Base-by-base conservation (phyloP, 805 yeast species). In the Lipomyces yamanashiensis region DNA sequence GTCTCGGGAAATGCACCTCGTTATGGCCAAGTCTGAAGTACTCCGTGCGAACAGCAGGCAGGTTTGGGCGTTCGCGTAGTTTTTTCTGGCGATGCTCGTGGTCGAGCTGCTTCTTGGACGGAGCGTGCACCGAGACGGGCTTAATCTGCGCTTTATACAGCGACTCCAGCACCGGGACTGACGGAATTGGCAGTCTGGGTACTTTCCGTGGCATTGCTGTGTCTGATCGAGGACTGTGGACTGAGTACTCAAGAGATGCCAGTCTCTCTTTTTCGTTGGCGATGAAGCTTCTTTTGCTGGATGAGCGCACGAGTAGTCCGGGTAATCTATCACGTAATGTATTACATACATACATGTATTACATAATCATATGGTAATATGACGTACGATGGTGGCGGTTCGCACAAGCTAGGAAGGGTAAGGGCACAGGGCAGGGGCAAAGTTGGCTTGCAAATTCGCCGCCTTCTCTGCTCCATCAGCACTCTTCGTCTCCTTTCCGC, bases 1-100 rank as follows among this genome's bases (percentile, higher is more conserved):
- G 97, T 66, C 86, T 85, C 39, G 99, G 99, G 75, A 93, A 89
- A 74, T 85, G 92, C 9, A 89, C 80, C 67, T 88, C 81, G 68
- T 83, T 85, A 6, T 85, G 87, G 71, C 99, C 99, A 7, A 89
- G 84, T 47, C 80, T 81, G 83, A 91, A 93, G 79, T 92, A 54
- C 44, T 64, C 54, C 13, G 69, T 66, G 21, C 34, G 19, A 15
- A 50, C 51, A 21, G 64, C 59, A 7, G 45, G 45, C 8, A 59
- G 37, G 13, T 21, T 28, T 9, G 64, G 68, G 1, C 63, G 57
- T 15, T 59, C 64, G 19, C 21, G 17, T 19, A 45, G 59, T 57
- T 59, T 66, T 37, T 36, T 36, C 45, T 47, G 33, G 12, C 17
- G 41, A 39, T 53, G 54, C 37, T 60, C 62, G 41, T 60, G 67